phyloP scores from a whole-genome alignment of 208 protist genomes.

The Sergeia podlipaevii region DNA sequence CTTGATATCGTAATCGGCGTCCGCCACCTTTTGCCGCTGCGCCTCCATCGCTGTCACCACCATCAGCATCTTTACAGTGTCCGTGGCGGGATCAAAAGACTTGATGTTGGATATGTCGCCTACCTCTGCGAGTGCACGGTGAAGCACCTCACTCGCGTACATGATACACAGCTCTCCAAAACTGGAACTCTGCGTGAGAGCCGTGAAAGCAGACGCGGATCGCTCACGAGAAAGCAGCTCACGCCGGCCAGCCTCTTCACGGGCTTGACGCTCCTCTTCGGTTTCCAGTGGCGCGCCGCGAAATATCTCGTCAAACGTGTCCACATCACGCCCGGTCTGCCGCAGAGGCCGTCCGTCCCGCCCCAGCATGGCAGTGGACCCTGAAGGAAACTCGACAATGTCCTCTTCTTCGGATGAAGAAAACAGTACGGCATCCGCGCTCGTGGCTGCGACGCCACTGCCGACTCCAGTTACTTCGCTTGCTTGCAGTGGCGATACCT shows the following conservation, averaged over 20 bases:
- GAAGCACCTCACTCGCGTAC: constrained; percentile 41
- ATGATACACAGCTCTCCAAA: constrained; percentile 65
- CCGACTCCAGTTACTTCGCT: background rate
- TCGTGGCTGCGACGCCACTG: background rate
- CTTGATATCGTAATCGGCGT: constrained; percentile 62
- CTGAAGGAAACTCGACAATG: constrained; percentile 37
- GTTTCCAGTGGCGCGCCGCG: background rate
- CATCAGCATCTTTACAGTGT: constrained; percentile 51
- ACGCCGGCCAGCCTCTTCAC: constrained; percentile 32
- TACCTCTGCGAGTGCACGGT: constrained; percentile 13
- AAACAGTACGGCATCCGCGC: background rate
- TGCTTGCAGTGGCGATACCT: background rate
- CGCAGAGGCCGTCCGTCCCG: constrained; percentile 15
- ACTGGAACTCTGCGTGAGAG: constrained; percentile 55
- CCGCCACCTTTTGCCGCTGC: constrained; percentile 37
- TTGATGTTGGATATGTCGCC: constrained; percentile 33
- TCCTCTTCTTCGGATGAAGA: constrained; percentile 28
- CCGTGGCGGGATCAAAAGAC: constrained; percentile 49
- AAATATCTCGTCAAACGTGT: constrained; percentile 7
- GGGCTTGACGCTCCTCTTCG: constrained; percentile 12
- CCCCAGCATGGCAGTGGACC: constrained; percentile 29
- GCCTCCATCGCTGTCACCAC: constrained; percentile 54
- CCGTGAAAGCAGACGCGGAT: constrained; percentile 51
- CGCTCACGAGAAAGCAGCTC: constrained; percentile 41
- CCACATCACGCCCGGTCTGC: background rate